Percentiles rank a stretch among this genome's conserved stretches.
Conservation (phyloP, 169 alveolate genomes). For the Cryptosporidium bovis region DNA sequence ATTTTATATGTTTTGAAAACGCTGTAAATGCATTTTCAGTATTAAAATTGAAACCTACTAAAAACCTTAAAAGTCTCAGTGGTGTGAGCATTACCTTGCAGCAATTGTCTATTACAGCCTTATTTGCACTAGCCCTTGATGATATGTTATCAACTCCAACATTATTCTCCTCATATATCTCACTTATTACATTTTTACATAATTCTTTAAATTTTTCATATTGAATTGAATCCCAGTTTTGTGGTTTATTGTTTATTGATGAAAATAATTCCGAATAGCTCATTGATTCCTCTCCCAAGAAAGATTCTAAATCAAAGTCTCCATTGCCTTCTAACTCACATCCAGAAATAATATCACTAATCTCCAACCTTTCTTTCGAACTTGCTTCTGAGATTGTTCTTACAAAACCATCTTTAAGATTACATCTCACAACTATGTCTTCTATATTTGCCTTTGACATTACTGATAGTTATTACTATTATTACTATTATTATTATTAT, state of each 20-base stretch:
- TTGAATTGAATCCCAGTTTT: slow-evolving; percentile 23
- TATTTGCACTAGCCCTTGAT: neutral
- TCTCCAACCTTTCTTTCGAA: slow-evolving; percentile 30
- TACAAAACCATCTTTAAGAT: neutral
- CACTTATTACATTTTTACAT: slow-evolving; percentile 14
- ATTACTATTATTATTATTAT: too few species aligned
- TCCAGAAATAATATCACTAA: slow-evolving; percentile 23
- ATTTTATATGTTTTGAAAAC: slow-evolving; percentile 47
- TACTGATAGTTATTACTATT: neutral
- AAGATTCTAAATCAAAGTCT: neutral
- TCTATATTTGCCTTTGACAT: neutral
- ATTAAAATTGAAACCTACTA: slow-evolving; percentile 47
- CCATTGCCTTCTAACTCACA: neutral
- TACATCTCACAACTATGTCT: slow-evolving; percentile 23
- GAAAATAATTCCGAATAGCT: slow-evolving; percentile 26
- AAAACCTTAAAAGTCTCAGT: slow-evolving; percentile 50
- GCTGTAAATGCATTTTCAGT: slow-evolving; percentile 26
- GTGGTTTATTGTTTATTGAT: slow-evolving; percentile 26
- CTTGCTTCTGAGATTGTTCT: slow-evolving; percentile 21
- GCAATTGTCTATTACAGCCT: slow-evolving; percentile 41
- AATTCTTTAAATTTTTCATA: slow-evolving; percentile 40
- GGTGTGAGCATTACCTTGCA: slow-evolving; percentile 50
- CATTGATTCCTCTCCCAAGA: neutral
- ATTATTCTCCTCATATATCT: slow-evolving; percentile 10
- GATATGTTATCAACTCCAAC: neutral